Conservation (phyloP, 306 rosid genomes). For the Quercus aquifolioides region DNA sequence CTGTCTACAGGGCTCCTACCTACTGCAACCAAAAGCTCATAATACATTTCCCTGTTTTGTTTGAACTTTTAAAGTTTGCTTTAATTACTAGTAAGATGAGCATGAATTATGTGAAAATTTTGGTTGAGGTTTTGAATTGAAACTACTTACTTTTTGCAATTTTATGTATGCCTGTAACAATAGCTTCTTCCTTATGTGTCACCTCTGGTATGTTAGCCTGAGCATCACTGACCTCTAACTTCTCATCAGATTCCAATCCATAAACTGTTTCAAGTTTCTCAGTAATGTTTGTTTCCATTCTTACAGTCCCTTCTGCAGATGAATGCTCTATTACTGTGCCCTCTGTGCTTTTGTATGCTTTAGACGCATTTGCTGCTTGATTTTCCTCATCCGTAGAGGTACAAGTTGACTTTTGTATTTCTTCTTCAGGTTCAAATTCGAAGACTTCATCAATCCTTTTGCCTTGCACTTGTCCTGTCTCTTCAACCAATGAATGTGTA, state of each 20-base stretch:
- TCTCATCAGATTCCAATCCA: neutral
- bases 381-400: neutral
- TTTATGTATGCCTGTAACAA: neutral
- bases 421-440: conserved; percentile 10
- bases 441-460: conserved; percentile 10
- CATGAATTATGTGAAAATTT: neutral
- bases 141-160: conserved; percentile 4
- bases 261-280: conserved; percentile 8
- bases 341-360: conserved; percentile 7
- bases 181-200: neutral
- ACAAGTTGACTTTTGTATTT: conserved; percentile 4
- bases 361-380: conserved; percentile 17
- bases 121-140: neutral
- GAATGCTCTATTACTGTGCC: neutral
- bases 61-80: neutral
- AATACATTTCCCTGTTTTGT: neutral
- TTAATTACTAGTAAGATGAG: neutral
- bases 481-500: conserved; percentile 18
- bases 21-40: neutral
- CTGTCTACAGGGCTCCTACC: neutral
- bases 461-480: conserved; percentile 10
- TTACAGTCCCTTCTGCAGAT: conserved; percentile 6
- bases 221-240: neutral
- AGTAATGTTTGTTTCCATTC: conserved; percentile 5
- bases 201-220: neutral